Percentiles rank a stretch among this genome's conserved stretches.
These are phyloP conservation scores for Thoreauomyces humboldtii DNA, from an alignment of 192 early-diverging fungal species.

Conservation along the genomic window DNA sequence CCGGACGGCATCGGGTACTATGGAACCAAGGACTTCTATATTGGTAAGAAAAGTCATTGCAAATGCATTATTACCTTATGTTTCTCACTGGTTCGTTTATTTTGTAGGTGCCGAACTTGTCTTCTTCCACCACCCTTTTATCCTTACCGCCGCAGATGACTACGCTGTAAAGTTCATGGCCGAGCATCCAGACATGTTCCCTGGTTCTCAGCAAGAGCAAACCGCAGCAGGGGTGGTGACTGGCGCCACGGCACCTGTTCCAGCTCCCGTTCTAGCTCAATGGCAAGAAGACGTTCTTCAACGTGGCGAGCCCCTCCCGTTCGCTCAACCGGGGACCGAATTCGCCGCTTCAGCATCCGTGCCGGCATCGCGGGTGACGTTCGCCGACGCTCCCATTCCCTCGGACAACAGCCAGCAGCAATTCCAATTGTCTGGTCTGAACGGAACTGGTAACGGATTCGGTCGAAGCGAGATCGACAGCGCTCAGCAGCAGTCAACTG, in stretches of 20 bases:
- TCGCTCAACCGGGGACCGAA: not conserved
- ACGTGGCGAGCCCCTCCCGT: conserved; percentile 2
- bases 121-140: conserved; percentile 53
- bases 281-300: conserved; percentile 11
- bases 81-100: not conserved
- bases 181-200: conserved; percentile 40
- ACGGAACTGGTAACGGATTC: not conserved
- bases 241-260: not conserved
- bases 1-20: conserved; percentile 46
- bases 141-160: conserved; percentile 54
- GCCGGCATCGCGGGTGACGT: not conserved
- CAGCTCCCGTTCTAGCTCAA: not conserved
- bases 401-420: not conserved
- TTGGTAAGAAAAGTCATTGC: conserved; percentile 38
- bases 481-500: not conserved
- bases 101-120: conserved; percentile 46
- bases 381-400: not conserved
- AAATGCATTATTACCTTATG: not conserved
- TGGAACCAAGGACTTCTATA: conserved; percentile 48
- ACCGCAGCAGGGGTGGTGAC: not conserved
- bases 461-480: not conserved
- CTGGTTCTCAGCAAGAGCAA: conserved; percentile 15
- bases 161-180: conserved; percentile 61
- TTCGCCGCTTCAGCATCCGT: not conserved
- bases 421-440: not conserved